Evolutionary conservation across 176 grass and related monocot genomes (phyloP).

Genomic region (Oryza australiensis): DNA sequence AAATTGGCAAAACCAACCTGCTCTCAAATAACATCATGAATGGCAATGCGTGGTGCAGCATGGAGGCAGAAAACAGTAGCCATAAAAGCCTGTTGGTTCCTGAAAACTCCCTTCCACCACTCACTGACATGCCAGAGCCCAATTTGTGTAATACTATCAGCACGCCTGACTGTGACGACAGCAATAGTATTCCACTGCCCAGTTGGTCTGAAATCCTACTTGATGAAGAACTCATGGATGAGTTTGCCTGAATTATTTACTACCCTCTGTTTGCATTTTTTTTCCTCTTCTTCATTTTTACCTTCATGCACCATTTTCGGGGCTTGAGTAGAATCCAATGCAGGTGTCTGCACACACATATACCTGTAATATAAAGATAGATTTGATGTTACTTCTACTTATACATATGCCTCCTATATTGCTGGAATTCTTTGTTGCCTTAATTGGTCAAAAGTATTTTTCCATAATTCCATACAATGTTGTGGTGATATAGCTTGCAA

Average conservation of each 20-base stretch:
- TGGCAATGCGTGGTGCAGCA: background rate
- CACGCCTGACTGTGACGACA: constrained; percentile 39
- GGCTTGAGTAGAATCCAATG: constrained; percentile 30
- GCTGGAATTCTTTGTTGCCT: constrained; percentile 1
- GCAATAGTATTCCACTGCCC: constrained; percentile 36
- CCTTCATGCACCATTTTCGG: constrained; percentile 20
- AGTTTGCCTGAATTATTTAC: constrained; percentile 40
- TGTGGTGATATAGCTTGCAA: background rate
- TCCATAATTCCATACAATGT: constrained; percentile 4
- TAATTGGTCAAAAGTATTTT: constrained; percentile 6
- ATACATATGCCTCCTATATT: constrained; percentile 8
- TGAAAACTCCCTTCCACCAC: constrained; percentile 55
- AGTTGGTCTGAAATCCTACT: constrained; percentile 65
- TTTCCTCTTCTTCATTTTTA: constrained; percentile 17
- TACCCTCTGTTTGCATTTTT: constrained; percentile 39
- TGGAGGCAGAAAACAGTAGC: constrained; percentile 29
- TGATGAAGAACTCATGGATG: constrained; percentile 56
- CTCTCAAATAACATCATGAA: constrained; percentile 6
- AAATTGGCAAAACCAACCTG: constrained; percentile 26
- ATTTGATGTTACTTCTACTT: constrained; percentile 22
- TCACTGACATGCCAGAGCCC: constrained; percentile 44
- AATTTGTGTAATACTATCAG: constrained; percentile 46
- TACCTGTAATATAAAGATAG: constrained; percentile 47
- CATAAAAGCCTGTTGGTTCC: constrained; percentile 32
- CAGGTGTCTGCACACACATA: constrained; percentile 12